Evolutionary conservation across 1,284 basidiomycete genomes (phyloP).

Genomic region (Athelia psychrophila): DNA sequence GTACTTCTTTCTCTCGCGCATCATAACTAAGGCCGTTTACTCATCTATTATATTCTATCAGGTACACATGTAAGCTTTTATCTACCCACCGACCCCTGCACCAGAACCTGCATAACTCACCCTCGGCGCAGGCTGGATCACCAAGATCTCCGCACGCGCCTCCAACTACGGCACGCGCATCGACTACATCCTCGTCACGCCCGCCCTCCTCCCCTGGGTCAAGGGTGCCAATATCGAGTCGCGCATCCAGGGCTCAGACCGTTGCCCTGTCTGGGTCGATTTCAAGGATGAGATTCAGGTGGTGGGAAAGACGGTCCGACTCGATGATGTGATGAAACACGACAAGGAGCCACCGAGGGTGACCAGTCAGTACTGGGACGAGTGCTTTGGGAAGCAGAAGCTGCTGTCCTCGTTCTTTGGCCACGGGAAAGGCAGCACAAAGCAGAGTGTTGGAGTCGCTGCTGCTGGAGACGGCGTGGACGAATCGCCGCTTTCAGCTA

Average conservation of each 20-base stretch:
- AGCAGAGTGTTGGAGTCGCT: conserved; percentile 1
- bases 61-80: conserved; percentile 47
- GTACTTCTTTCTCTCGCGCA: conserved; percentile 9
- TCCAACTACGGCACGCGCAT: conserved; percentile 95
- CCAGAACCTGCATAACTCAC: conserved; percentile 7
- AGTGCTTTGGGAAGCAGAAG: conserved; percentile 82
- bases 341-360: conserved; percentile 60
- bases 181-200: conserved; percentile 90
- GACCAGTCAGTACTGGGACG: conserved; percentile 76
- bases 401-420: conserved; percentile 78
- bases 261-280: conserved; percentile 94
- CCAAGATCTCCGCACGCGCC: conserved; percentile 85
- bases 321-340: conserved; percentile 57
- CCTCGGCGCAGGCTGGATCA: conserved; percentile 80
- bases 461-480: no score
- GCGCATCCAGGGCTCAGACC: conserved; percentile 88
- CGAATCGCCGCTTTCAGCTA: no score
- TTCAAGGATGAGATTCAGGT: conserved; percentile 76
- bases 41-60: conserved; percentile 12
- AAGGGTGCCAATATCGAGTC: conserved; percentile 88
- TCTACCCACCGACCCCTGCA: conserved; percentile 1
- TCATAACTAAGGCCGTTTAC: conserved; percentile 11
- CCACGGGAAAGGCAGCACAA: conserved; percentile 31
- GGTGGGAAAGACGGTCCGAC: conserved; percentile 48
- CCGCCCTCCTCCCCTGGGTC: conserved; percentile 88